These are phyloP conservation scores for Kluyveromyces dobzhanskii DNA, from an alignment of 805 yeast species.

Conservation along the genomic window DNA sequence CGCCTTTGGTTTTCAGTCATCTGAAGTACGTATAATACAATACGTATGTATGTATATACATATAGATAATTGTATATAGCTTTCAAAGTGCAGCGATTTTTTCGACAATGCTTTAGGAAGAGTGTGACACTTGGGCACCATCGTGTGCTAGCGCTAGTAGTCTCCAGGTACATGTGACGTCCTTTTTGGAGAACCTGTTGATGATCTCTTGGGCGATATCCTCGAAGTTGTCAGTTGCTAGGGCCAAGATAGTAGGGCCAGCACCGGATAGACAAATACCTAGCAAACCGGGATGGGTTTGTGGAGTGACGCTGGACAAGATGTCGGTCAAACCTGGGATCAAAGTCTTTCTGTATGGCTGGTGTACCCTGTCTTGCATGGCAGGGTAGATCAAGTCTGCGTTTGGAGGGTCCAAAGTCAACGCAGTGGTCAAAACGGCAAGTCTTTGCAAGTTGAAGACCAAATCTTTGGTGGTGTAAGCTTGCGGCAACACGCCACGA, in stretches of 20 bases:
- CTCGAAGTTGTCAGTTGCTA: conserved; percentile 86
- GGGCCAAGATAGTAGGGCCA: conserved; percentile 92
- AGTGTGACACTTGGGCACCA: conserved; percentile 47
- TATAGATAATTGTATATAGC: too few relatives aligned
- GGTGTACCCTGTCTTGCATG: conserved; percentile 95
- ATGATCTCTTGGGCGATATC: conserved; percentile 72
- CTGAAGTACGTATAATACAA: too few relatives aligned
- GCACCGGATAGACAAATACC: conserved; percentile 97
- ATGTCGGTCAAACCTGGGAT: conserved; percentile 89
- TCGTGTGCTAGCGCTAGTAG: conserved; percentile 79
- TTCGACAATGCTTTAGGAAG: not conserved
- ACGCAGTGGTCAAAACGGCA: conserved; percentile 86
- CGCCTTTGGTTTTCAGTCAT: too few relatives aligned
- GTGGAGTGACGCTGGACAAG: conserved; percentile 70
- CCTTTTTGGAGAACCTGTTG: conserved; percentile 53
- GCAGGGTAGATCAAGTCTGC: conserved; percentile 81
- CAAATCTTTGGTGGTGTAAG: conserved; percentile 71
- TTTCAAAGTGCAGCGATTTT: too few relatives aligned
- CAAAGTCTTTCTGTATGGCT: conserved; percentile 87
- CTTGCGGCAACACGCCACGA: conserved; percentile 78
- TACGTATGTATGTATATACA: too few relatives aligned
- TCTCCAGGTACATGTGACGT: conserved; percentile 73
- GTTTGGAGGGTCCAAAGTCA: conserved; percentile 77
- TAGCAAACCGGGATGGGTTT: conserved; percentile 71
- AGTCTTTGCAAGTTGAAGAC: conserved; percentile 90